Evolutionary conservation across 352 stramenopile genomes (phyloP), one percentile per base, ranked within the genome.

Genomic region (Plasmopara viticola): DNA sequence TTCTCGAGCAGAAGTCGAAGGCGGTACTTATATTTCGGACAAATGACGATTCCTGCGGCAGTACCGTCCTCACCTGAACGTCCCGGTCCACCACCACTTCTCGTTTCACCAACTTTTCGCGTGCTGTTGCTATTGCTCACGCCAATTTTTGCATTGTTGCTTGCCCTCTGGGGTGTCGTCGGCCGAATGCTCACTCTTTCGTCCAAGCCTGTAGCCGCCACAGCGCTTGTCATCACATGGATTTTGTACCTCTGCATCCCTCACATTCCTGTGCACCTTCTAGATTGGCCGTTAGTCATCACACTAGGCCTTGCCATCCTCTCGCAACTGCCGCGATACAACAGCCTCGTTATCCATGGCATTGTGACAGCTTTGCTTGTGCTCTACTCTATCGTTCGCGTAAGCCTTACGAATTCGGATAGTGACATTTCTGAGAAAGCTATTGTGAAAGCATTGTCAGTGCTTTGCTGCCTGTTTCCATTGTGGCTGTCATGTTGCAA

Each of bases 201-300:
- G 2, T 35, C 54, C 10, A 64, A 68, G 15, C 44, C 56, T 18
- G 68, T 80, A 50, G 74, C 62, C 2, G 53, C 25, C 14, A 30
- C 63, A 17, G 47, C 65, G 2, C 35, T 74, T 14, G 39, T 53
- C 20, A 12, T 68, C 10, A 62, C 68, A 29, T 78, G 74, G 69
- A 51, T 64, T n/a, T 44, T 90, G 18, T 87, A 76, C 48, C 56
- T 86, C 18, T 72, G 51, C 20, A 67, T 85, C 33, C 74, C 71
- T n/a, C 56, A 68, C 47, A 74, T 78, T 10, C 66, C 73, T 25
- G 44, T 68, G 33, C 37, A 35, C 7, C 65, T 85, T 18, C 42
- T 88, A 8, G 78, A 88, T 69, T 83, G 62, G 58, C 78, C 78
- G 14, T 52, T 86, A 8, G 78, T 86, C 44, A 62, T 85, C 41